Evolutionary conservation across 169 alveolate species (phyloP).

Genomic region (Plasmodium gonderi): DNA sequence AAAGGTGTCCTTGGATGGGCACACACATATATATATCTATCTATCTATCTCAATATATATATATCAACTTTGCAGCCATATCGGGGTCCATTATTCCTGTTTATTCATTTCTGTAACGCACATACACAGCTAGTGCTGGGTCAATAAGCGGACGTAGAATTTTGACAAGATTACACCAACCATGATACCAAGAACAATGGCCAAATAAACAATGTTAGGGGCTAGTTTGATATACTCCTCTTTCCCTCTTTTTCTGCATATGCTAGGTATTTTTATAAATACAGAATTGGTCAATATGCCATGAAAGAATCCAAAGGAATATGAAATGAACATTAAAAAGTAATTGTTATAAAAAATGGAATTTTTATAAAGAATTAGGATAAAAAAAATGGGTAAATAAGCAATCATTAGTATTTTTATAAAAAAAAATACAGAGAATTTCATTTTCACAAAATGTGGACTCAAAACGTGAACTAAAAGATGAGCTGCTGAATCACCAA

Average conservation of each 20-base stretch:
- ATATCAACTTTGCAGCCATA: no score
- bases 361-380: neutral
- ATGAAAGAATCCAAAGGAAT: slow-evolving; percentile 8
- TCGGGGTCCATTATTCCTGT: neutral
- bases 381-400: slow-evolving; percentile 5
- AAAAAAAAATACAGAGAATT: neutral
- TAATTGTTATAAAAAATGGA: neutral
- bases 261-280: slow-evolving; percentile 12
- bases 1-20: no score
- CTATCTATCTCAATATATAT: no score
- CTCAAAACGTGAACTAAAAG: slow-evolving; percentile 7
- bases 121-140: neutral
- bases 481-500: slow-evolving; percentile 39
- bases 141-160: slow-evolving; percentile 1
- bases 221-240: slow-evolving; percentile 6
- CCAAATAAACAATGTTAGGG: slow-evolving; percentile 41
- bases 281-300: slow-evolving; percentile 9
- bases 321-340: slow-evolving; percentile 8
- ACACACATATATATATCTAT: no score
- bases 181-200: slow-evolving; percentile 10
- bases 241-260: slow-evolving; percentile 1
- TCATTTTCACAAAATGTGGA: neutral
- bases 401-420: neutral
- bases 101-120: neutral
- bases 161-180: slow-evolving; percentile 4